phyloP scores from a whole-genome alignment of 2,329 filamentous ascomycete species.

The Colletotrichum sp. region DNA sequence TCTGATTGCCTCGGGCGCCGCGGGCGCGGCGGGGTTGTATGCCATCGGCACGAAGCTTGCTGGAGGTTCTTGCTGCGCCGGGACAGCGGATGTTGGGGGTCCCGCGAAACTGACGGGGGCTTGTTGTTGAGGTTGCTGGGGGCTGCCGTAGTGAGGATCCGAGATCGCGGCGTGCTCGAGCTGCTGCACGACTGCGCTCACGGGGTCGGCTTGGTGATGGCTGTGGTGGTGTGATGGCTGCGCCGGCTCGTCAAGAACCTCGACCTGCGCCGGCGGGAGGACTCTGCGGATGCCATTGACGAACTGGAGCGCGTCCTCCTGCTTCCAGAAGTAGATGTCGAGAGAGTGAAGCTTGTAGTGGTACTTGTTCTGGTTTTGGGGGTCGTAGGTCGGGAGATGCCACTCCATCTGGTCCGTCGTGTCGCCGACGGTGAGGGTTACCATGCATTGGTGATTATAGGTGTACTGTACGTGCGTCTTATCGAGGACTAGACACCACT shows the following conservation, averaged over 20 bases:
- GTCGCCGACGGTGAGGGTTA: slow-evolving; percentile 69
- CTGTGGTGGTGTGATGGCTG: slow-evolving; percentile 45
- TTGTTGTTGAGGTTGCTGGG: slow-evolving; percentile 15
- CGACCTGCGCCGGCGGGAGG: slow-evolving; percentile 64
- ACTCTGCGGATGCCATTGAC: slow-evolving; percentile 71
- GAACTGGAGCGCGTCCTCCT: slow-evolving; percentile 73
- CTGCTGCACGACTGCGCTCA: slow-evolving; percentile 76
- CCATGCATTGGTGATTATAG: slow-evolving; percentile 75
- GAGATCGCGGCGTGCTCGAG: slow-evolving; percentile 75
- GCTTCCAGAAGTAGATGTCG: slow-evolving; percentile 82
- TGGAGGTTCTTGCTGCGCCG: slow-evolving; percentile 29
- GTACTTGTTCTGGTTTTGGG: slow-evolving; percentile 76
- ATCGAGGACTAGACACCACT: slow-evolving; percentile 64
- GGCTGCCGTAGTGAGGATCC: slow-evolving; percentile 52
- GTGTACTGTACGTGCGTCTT: slow-evolving; percentile 70
- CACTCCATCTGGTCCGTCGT: slow-evolving; percentile 63
- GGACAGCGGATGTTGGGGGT: slow-evolving; percentile 42
- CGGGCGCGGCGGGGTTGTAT: slow-evolving; percentile 81
- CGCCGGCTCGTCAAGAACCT: slow-evolving; percentile 69
- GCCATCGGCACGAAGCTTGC: slow-evolving; percentile 67
- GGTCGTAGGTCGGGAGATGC: slow-evolving; percentile 78
- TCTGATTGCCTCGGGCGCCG: slow-evolving; percentile 73
- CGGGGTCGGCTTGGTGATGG: slow-evolving; percentile 33
- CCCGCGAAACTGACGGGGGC: slow-evolving; percentile 40
- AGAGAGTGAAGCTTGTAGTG: slow-evolving; percentile 78